Evolutionary conservation across 192 early-diverging fungal species (phyloP), one percentile per base, ranked within the genome.

Genomic region (Paraglomus occultum): DNA sequence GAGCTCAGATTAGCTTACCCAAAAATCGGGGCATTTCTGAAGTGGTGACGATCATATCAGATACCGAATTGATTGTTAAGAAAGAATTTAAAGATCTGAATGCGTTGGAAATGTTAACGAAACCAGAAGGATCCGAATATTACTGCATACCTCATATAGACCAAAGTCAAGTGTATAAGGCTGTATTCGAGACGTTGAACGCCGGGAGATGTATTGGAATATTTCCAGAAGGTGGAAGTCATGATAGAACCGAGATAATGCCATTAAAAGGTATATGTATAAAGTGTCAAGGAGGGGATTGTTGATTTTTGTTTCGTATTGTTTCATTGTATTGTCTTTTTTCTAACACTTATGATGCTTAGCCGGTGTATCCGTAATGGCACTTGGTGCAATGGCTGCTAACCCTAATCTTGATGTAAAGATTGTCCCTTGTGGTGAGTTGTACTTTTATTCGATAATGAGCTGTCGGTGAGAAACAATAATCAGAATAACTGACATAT

Each of bases 181-280:
- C 82, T 10, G 97, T 99, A 12, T 88, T 91, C 67, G 80, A 89
- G 14, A 84, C 90, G 8, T 73, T 99, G 40, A 84, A 90, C 68
- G 76, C 77, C 43, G 88, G 80, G 38, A 73, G 78, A 55, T 94
- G 93, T 73, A 89, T 99, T 7, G 94, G 94, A 14, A 99, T 99
- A 66, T 99, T 99, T 79, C 97, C 97, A 6, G 97, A 98, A 67
- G 96, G 97, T 50, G 97, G 97, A 12, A 92, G 90, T 73, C 97
- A 99, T 81, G 97, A 99, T 78, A 91, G 95, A 59, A 85, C 93
- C 5, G 91, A 97, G 71, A 90, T 99, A 85, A 77, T 99, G 59
- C 97, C 97, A 38, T 80, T 99, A 54, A 99, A 98, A 86, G 90
- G 85, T 86, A 79, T 50, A 42, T 38, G 31, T 45, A 1, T 2